Base-by-base conservation (phyloP, 805 yeast genomes). In the Spathaspora hagerdaliae region DNA sequence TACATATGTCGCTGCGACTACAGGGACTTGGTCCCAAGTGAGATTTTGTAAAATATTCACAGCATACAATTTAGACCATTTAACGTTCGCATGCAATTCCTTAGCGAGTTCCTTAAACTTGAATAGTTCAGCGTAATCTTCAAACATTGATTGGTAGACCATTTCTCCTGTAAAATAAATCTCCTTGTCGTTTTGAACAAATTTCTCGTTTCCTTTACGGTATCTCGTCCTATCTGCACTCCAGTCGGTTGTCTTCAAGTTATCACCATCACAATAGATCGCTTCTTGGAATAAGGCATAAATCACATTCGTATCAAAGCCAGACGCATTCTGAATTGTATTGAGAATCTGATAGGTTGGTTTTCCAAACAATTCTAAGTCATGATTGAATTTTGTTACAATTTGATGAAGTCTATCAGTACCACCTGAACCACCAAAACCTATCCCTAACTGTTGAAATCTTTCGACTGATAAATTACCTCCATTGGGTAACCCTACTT, bases 231-330 rank as follows among this genome's bases (percentile, higher is more conserved):
- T 60, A 12, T 74, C 72, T 2, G 82, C 83, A 6, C 77, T 58
- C 85, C 85, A 80, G 41, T 67, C 51, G 5, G 77, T 62, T 8
- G 43, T 44, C 40, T 33, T 45, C 7, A 44, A 24, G 36, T 49
- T 44, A 38, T 48, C 48, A 0, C 78, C 76, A 51, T 77, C 79
- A 48, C 76, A 64, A 56, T 80, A 80, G 12, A 81, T 79, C 6
- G 82, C 79, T 50, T 80, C 85, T 55, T 79, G 83, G 51, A 79
- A 72, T 36, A 81, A 62, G 2, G 80, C 79, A 53, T 80, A 80
- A 13, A 81, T 52, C 29, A 75, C 60, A 50, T 80, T 80, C 4
- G 83, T 73, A 47, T 79, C 84, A 53, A 78, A 81, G 1, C 73
- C 61, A 7, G 64, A 56, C 24, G 45, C 51, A 38, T 56, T 57